A percentile compares a stretch with the other conserved stretches of the same genome.
These are phyloP conservation scores for Malania oleifera DNA, from an alignment of 164 flowering plant species.

Conservation along the genomic window DNA sequence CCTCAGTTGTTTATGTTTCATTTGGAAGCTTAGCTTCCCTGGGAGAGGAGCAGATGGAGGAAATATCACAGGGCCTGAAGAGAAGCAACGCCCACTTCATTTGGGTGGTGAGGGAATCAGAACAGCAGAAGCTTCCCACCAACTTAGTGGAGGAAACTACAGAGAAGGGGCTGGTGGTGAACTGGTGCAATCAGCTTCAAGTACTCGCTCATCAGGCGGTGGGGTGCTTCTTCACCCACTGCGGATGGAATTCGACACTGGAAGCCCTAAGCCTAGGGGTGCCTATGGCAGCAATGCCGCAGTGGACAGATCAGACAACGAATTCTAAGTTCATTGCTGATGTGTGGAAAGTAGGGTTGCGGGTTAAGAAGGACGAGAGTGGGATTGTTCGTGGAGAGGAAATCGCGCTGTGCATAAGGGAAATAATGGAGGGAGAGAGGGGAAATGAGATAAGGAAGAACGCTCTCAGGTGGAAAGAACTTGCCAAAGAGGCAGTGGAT, in stretches of 20 bases:
- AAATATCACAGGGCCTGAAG: conserved; percentile 18
- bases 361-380: conserved; percentile 9
- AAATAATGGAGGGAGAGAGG: conserved; percentile 23
- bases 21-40: conserved; percentile 20
- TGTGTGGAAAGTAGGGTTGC: conserved; percentile 23
- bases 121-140: conserved; percentile 15
- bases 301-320: conserved; percentile 22
- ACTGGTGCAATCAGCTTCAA: conserved; percentile 25
- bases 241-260: conserved; percentile 23
- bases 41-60: conserved; percentile 17
- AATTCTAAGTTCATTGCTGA: conserved; percentile 27
- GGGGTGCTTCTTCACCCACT: conserved; percentile 28
- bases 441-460: conserved; percentile 18
- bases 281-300: conserved; percentile 28
- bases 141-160: conserved; percentile 7
- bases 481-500: conserved; percentile 20
- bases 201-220: conserved; percentile 17
- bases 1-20: conserved; percentile 26
- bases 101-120: conserved; percentile 24
- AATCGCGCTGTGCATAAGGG: conserved; percentile 8
- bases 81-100: conserved; percentile 13
- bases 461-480: conserved; percentile 16
- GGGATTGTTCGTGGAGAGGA: conserved; percentile 16
- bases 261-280: conserved; percentile 30
- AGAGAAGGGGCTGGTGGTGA: conserved; percentile 21